phyloP scores from a whole-genome alignment of 73 alveolate genomes.

The Effrenium voratum region DNA sequence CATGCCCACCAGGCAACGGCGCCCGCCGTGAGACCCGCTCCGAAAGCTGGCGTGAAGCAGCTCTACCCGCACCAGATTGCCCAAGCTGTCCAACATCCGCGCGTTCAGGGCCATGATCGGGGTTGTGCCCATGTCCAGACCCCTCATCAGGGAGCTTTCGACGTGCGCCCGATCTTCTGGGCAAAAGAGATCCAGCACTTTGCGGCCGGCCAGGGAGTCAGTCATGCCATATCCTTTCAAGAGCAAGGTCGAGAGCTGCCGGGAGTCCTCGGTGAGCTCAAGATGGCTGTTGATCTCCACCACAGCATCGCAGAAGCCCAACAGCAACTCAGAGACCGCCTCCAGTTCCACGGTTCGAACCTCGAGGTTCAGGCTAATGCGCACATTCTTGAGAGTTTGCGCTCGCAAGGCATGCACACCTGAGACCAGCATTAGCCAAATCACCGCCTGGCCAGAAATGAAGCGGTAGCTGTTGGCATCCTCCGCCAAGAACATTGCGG shows the following conservation, averaged over 20 bases:
- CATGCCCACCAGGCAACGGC: neutral
- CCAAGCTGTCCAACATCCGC: slow-evolving; percentile 19
- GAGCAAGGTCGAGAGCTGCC: slow-evolving; percentile 24
- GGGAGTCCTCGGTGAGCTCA: slow-evolving; percentile 6
- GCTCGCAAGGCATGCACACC: neutral
- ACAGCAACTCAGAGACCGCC: neutral
- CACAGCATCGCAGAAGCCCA: slow-evolving; percentile 21
- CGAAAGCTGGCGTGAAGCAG: neutral
- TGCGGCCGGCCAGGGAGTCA: neutral
- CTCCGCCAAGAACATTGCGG: neutral
- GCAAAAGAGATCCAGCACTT: neutral
- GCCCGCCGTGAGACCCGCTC: neutral
- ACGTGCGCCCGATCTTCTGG: neutral
- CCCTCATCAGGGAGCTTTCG: neutral
- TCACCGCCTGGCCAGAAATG: neutral
- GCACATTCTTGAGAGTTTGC: neutral
- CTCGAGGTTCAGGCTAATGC: neutral
- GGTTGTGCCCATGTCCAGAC: neutral
- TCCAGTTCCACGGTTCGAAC: neutral
- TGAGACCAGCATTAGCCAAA: neutral
- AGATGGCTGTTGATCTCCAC: neutral
- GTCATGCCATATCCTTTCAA: neutral
- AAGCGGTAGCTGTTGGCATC: neutral
- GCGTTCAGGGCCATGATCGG: slow-evolving; percentile 7
- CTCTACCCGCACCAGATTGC: neutral